Percentiles rank a stretch among this genome's conserved stretches.
Evolutionary conservation across 306 rosid species (phyloP).

Genomic region (Corylus americana): DNA sequence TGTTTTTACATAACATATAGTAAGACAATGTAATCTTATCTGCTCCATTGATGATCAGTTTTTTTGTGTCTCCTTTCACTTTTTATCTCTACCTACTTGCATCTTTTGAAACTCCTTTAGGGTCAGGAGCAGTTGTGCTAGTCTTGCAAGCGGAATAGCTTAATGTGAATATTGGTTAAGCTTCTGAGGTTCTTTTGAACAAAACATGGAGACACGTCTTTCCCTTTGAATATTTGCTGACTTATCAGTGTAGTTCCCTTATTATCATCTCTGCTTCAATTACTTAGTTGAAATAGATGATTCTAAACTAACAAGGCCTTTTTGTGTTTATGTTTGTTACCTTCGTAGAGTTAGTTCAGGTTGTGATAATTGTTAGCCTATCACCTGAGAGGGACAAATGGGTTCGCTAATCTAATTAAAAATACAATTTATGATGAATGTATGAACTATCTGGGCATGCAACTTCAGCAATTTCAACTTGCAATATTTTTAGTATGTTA

Average conservation of each 20-base stretch:
- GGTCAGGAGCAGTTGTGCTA: neutral
- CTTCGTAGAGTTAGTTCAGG: neutral
- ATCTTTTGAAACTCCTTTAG: neutral
- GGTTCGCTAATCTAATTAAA: neutral
- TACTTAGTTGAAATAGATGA: neutral
- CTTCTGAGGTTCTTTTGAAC: neutral
- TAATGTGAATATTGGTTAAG: neutral
- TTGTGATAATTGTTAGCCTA: neutral
- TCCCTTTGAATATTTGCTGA: neutral
- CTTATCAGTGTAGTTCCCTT: neutral
- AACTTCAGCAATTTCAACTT: neutral
- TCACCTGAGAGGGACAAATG: neutral
- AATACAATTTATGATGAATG: neutral
- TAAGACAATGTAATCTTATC: neutral
- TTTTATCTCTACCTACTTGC: neutral
- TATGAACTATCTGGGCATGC: neutral
- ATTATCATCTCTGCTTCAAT: neutral
- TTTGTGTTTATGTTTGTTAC: neutral
- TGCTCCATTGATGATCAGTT: neutral
- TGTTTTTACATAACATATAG: neutral
- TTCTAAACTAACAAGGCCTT: neutral
- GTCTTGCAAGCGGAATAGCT: neutral
- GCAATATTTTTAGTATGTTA: neutral
- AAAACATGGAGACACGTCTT: neutral
- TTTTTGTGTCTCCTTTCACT: neutral